These are phyloP conservation scores for Dianthus caryophyllus DNA, from an alignment of 148 eudicot genomes.

Conservation along the genomic window DNA sequence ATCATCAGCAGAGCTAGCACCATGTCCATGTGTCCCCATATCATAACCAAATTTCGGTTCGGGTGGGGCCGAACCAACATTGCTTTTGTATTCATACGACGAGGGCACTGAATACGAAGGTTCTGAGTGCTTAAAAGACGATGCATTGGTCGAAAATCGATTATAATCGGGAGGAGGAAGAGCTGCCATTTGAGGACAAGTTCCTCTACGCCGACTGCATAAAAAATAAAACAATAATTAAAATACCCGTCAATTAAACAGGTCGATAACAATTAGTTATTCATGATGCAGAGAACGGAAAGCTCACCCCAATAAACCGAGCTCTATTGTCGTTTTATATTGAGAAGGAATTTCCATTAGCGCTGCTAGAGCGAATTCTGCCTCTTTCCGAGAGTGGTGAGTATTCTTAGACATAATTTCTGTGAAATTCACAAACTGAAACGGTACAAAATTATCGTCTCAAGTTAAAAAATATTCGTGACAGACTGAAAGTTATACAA, in stretches of 20 bases:
- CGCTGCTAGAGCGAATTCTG: conserved; percentile 84
- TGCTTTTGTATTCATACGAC: conserved; percentile 30
- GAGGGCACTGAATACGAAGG: conserved; percentile 40
- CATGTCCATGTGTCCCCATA: conserved; percentile 29
- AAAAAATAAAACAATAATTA: conserved; percentile 15
- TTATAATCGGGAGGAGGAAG: conserved; percentile 71
- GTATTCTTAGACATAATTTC: conserved; percentile 76
- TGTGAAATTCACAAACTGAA: conserved; percentile 92
- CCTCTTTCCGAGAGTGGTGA: conserved; percentile 66
- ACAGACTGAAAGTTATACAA: no score
- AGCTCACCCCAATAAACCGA: conserved; percentile 66
- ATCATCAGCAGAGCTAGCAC: conserved; percentile 8
- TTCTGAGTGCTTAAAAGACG: conserved; percentile 40
- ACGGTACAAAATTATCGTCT: conserved; percentile 6
- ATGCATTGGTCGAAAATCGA: conserved; percentile 26
- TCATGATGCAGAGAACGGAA: background rate
- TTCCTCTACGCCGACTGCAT: conserved; percentile 58
- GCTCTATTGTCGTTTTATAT: conserved; percentile 83
- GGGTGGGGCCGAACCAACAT: conserved; percentile 34
- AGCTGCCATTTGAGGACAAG: conserved; percentile 52
- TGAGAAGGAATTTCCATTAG: conserved; percentile 95
- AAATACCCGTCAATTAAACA: conserved; percentile 1
- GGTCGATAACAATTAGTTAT: background rate
- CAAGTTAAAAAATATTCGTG: no score
- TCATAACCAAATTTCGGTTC: conserved; percentile 24